Conservation (phyloP, 2,329 filamentous ascomycete species). For the Ambrosiella xylebori region DNA sequence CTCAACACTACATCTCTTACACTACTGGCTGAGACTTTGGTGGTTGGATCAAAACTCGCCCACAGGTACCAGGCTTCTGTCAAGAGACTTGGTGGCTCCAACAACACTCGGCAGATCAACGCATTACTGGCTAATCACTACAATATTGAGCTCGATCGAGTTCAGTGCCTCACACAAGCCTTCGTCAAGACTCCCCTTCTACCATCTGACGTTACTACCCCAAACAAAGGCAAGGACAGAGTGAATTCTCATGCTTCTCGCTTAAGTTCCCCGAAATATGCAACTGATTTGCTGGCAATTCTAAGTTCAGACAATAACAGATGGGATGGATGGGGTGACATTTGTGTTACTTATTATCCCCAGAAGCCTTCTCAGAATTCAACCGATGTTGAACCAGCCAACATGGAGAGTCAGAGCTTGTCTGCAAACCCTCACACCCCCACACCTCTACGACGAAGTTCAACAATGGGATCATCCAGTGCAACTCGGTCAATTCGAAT, state of each 20-base stretch:
- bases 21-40: constrained; percentile 60
- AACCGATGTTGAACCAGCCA: background rate
- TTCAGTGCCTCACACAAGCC: constrained; percentile 67
- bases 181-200: constrained; percentile 55
- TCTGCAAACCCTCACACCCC: constrained; percentile 48
- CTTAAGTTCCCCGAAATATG: constrained; percentile 38
- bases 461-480: constrained; percentile 29
- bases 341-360: constrained; percentile 67
- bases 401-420: background rate
- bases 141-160: constrained; percentile 58
- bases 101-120: constrained; percentile 46
- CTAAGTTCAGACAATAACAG: constrained; percentile 39
- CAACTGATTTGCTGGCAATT: constrained; percentile 69
- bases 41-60: constrained; percentile 69
- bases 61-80: constrained; percentile 85
- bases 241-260: constrained; percentile 18
- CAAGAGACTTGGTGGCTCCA: constrained; percentile 43
- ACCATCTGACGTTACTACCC: constrained; percentile 33
- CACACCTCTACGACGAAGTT: constrained; percentile 55
- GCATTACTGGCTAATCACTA: constrained; percentile 73
- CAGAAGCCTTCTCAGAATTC: constrained; percentile 16
- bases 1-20: constrained; percentile 72
- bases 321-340: constrained; percentile 66
- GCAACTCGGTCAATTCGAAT: background rate
- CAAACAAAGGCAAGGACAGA: constrained; percentile 62